phyloP scores from a whole-genome alignment of 768 basidiomycete genomes.

The Paxillus rubicundulus region DNA sequence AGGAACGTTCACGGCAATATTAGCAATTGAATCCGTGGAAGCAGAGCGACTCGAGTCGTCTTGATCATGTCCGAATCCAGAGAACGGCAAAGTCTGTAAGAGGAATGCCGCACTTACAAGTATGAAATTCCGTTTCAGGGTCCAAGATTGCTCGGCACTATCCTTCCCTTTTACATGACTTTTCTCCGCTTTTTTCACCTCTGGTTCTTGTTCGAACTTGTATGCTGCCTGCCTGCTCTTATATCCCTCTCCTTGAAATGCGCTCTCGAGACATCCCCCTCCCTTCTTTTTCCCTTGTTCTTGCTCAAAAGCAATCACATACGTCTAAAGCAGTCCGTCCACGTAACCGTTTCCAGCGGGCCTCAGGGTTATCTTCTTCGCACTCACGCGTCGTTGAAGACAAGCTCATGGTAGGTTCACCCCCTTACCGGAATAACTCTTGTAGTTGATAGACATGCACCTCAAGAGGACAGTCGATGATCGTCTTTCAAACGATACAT shows the following conservation, averaged over 20 bases:
- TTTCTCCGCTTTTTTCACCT: background rate
- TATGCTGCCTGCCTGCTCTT: background rate
- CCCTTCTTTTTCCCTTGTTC: conserved; percentile 6
- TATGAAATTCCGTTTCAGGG: conserved; percentile 4
- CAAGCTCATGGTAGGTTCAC: conserved; percentile 6
- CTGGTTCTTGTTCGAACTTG: background rate
- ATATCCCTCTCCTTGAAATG: background rate
- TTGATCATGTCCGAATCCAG: conserved; percentile 3
- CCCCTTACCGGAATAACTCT: background rate
- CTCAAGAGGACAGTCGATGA: conserved; percentile 7
- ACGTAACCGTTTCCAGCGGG: background rate
- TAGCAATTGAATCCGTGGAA: conserved; percentile 1
- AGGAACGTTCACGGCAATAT: conserved; percentile 5
- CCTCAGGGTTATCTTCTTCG: background rate
- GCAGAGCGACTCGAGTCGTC: conserved; percentile 6
- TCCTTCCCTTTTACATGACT: background rate
- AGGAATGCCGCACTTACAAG: background rate
- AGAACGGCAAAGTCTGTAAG: background rate
- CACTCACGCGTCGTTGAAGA: background rate
- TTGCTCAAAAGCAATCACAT: background rate
- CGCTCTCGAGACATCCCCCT: conserved; percentile 1
- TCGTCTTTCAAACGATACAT: background rate
- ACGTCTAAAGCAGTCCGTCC: background rate
- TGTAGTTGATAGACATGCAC: background rate
- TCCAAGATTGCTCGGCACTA: conserved; percentile 1